These are phyloP conservation scores for Citrus inodora DNA, from an alignment of 345 rosid genomes.

Conservation along the genomic window DNA sequence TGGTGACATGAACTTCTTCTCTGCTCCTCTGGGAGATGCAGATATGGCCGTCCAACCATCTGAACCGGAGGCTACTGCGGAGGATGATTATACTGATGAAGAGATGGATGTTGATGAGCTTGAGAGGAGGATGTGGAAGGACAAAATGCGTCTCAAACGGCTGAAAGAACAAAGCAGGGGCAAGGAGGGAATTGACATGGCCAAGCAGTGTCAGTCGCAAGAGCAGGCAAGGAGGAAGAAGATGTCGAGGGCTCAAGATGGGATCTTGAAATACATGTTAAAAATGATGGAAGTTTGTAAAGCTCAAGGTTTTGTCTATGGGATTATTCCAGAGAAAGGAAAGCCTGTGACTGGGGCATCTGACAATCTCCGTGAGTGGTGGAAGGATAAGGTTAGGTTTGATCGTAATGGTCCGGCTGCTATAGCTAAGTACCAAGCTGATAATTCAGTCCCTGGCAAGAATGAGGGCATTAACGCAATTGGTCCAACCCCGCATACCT, in stretches of 20 bases:
- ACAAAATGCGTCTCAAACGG: constrained; percentile 63
- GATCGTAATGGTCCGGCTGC: constrained; percentile 95
- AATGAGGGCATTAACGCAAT: constrained; percentile 43
- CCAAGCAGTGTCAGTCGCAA: constrained; percentile 69
- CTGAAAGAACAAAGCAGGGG: constrained; percentile 64
- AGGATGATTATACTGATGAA: constrained; percentile 62
- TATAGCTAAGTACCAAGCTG: constrained; percentile 67
- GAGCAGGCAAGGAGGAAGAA: constrained; percentile 72
- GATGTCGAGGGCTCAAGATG: constrained; percentile 85
- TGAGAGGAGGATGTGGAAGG: constrained; percentile 81
- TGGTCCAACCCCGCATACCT: constrained; percentile 66
- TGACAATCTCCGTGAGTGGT: constrained; percentile 92
- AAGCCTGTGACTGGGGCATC: constrained; percentile 87
- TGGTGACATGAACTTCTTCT: constrained; percentile 73
- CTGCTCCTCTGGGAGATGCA: constrained; percentile 39
- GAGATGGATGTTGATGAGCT: constrained; percentile 77
- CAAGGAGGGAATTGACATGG: constrained; percentile 47
- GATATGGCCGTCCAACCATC: constrained; percentile 37
- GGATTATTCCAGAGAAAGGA: constrained; percentile 84
- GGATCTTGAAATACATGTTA: constrained; percentile 80
- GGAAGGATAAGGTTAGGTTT: constrained; percentile 94
- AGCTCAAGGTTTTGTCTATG: constrained; percentile 93
- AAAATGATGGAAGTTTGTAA: constrained; percentile 83
- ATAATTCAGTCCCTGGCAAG: constrained; percentile 48
- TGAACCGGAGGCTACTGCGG: constrained; percentile 49